Conservation (phyloP, 2,329 filamentous ascomycete species). For the Botrytis galanthina region DNA sequence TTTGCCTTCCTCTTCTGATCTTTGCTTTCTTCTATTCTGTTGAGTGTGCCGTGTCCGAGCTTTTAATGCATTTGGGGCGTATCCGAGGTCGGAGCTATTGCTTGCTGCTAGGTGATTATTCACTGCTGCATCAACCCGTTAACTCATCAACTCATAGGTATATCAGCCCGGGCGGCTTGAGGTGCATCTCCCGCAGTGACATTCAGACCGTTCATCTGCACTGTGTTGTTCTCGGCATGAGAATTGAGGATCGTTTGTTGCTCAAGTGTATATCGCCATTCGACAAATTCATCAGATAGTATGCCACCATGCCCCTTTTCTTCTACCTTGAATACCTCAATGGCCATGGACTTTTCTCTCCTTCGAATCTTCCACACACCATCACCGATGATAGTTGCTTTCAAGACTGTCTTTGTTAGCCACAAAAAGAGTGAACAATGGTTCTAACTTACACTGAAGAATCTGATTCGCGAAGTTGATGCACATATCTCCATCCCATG, state of each 20-base stretch:
- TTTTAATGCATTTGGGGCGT: not conserved
- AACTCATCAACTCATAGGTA: not conserved
- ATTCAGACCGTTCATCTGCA: not conserved
- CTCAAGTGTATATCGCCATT: constrained; percentile 55
- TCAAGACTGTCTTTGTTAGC: constrained; percentile 52
- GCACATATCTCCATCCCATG: constrained; percentile 90
- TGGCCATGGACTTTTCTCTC: constrained; percentile 56
- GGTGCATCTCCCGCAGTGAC: not conserved
- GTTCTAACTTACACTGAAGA: constrained; percentile 63
- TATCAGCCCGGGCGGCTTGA: not conserved
- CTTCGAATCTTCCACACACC: constrained; percentile 78
- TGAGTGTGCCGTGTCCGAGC: not conserved
- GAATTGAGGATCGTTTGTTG: not conserved
- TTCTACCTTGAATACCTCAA: constrained; percentile 73
- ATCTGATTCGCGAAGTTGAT: constrained; percentile 85
- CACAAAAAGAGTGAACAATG: not conserved
- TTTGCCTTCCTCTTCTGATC: not conserved
- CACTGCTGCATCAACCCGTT: not conserved
- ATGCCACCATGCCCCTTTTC: constrained; percentile 75
- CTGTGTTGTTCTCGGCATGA: not conserved
- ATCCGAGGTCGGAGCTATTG: constrained; percentile 11
- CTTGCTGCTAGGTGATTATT: constrained; percentile 4
- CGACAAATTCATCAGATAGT: constrained; percentile 72
- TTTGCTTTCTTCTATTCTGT: not conserved
- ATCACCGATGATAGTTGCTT: constrained; percentile 60